phyloP scores from a whole-genome alignment of 2,329 filamentous ascomycete species.

The Paraconiothyrium brasiliense region DNA sequence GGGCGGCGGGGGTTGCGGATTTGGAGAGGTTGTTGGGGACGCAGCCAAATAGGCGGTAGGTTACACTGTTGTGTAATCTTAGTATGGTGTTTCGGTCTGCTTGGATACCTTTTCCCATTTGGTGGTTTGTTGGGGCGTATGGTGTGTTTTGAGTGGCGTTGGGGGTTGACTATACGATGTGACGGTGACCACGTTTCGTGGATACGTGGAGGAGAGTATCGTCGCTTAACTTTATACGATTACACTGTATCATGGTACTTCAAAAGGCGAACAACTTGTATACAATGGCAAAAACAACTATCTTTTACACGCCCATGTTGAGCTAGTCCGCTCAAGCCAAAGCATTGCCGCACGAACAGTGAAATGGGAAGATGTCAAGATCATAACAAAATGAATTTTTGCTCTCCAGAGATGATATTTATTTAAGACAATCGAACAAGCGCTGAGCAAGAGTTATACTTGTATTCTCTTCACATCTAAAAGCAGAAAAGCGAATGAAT shows the following conservation, averaged over 20 bases:
- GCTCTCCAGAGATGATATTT: no score
- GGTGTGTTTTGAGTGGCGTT: neutral
- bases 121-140: neutral
- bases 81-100: neutral
- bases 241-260: neutral
- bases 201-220: neutral
- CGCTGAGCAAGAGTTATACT: no score
- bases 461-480: no score
- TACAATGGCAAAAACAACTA: neutral
- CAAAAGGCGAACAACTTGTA: neutral
- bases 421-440: no score
- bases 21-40: constrained; percentile 52
- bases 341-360: neutral
- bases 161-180: neutral
- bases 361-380: neutral
- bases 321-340: neutral
- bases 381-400: no score
- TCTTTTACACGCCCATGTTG: neutral
- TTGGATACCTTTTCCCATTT: neutral
- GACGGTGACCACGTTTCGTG: neutral
- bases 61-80: neutral
- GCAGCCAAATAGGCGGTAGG: constrained; percentile 7
- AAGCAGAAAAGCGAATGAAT: no score
- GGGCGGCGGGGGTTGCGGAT: constrained; percentile 57
- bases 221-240: neutral